phyloP scores from a whole-genome alignment of 1,284 basidiomycete genomes.

The Ceratobasidium sp. region DNA sequence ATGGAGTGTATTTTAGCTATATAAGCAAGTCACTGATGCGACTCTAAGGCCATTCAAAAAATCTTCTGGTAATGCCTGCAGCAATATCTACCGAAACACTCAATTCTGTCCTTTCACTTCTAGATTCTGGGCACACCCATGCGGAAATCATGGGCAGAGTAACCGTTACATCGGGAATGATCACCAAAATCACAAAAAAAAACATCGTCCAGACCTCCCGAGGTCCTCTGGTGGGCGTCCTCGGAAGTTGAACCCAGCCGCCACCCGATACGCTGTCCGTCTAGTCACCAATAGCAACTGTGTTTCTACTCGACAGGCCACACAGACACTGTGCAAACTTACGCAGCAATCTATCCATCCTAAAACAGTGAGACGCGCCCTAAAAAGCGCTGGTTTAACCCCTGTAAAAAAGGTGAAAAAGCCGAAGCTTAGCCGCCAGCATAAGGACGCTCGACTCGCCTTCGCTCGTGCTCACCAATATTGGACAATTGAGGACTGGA shows the following conservation, averaged over 20 bases:
- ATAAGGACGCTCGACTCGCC: too few species aligned
- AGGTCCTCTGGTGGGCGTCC: background rate
- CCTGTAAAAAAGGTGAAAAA: background rate
- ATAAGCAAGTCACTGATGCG: too few species aligned
- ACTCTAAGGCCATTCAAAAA: too few species aligned
- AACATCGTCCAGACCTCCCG: background rate
- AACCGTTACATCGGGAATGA: background rate
- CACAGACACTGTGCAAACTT: background rate
- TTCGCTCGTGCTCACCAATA: background rate
- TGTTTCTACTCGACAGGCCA: background rate
- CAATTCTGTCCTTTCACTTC: background rate
- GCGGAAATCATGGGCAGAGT: background rate
- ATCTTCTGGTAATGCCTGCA: too few species aligned
- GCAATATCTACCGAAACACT: background rate
- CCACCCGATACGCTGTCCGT: background rate
- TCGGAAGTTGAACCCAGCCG: background rate
- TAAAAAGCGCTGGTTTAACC: background rate
- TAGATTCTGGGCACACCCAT: slow-evolving; percentile 3
- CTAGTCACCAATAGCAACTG: background rate
- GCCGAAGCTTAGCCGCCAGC: background rate
- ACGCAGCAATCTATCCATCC: background rate
- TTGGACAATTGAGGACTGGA: slow-evolving; percentile 29
- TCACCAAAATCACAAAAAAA: background rate
- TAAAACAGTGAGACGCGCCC: background rate
- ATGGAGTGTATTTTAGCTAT: too few species aligned